These are phyloP conservation scores for Penicillium mononematosum DNA, from an alignment of 495 filamentous ascomycete species.

Conservation along the genomic window DNA sequence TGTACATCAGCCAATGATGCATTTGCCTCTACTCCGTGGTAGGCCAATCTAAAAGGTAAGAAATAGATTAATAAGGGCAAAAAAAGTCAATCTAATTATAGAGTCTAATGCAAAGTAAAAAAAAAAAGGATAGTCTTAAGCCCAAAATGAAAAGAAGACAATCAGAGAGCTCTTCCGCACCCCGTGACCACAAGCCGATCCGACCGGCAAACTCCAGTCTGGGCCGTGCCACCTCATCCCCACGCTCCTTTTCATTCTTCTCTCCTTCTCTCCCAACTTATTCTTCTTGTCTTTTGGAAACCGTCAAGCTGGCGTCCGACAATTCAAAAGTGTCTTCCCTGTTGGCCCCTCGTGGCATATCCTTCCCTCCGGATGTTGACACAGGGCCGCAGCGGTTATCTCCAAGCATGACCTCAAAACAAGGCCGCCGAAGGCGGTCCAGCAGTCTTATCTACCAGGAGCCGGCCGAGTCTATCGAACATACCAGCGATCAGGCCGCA, in stretches of 20 bases:
- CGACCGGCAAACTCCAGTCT: constrained; percentile 27
- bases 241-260: constrained; percentile 29
- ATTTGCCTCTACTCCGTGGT: background rate
- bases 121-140: background rate
- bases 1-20: background rate
- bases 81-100: constrained; percentile 4
- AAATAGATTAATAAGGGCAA: background rate
- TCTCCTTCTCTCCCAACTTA: constrained; percentile 12
- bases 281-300: constrained; percentile 5
- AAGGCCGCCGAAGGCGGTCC: constrained; percentile 80
- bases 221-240: constrained; percentile 35
- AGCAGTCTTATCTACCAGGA: constrained; percentile 97
- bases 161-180: constrained; percentile 16
- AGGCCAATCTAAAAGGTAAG: background rate
- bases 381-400: constrained; percentile 55
- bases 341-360: constrained; percentile 74
- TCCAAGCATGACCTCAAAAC: constrained; percentile 59
- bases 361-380: constrained; percentile 74
- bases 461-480: constrained; percentile 89
- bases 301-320: constrained; percentile 35
- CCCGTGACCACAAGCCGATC: constrained; percentile 33
- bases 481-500: constrained; percentile 91
- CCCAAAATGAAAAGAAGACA: background rate
- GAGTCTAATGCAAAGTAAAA: background rate
- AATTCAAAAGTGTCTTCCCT: constrained; percentile 86